Percentiles rank a stretch among this genome's conserved stretches.
Conservation (phyloP, 2,329 filamentous ascomycete species). For the Dendrostoma leiphaemia region DNA sequence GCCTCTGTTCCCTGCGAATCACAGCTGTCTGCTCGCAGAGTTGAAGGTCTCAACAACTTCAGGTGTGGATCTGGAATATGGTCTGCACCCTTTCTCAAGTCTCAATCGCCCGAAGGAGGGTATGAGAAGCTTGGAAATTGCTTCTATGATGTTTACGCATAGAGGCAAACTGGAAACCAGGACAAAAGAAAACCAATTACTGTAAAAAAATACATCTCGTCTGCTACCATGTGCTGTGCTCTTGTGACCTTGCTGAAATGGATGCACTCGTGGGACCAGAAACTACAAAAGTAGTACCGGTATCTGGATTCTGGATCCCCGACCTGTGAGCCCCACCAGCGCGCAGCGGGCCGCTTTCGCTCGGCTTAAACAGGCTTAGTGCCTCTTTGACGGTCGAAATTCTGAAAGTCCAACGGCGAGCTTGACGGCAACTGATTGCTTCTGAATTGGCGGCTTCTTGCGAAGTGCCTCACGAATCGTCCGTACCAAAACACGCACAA, state of each 20-base stretch:
- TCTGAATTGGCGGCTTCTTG: constrained; percentile 4
- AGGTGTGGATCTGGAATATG: constrained; percentile 2
- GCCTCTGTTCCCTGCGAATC: not conserved
- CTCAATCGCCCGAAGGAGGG: constrained; percentile 4
- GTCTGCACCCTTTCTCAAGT: constrained; percentile 2
- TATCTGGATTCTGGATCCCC: too few species aligned
- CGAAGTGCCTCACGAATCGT: not conserved
- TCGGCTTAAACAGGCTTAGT: constrained; percentile 2
- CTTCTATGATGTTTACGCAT: constrained; percentile 9
- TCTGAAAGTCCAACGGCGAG: constrained; percentile 1
- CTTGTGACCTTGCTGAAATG: not conserved
- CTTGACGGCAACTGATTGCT: not conserved
- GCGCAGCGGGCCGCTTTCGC: constrained; percentile 3
- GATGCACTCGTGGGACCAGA: constrained; percentile 3
- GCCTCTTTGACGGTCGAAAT: not conserved
- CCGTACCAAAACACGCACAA: constrained; percentile 2
- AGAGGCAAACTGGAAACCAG: constrained; percentile 1
- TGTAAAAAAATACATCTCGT: not conserved
- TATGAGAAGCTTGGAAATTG: constrained; percentile 1
- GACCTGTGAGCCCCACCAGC: not conserved
- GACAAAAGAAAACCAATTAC: constrained; percentile 7
- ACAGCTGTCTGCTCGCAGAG: not conserved
- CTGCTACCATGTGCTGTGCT: not conserved
- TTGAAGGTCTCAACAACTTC: not conserved
- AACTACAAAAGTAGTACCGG: too few species aligned